Evolutionary conservation across 2,329 filamentous ascomycete genomes (phyloP), one percentile per base, ranked within the genome.

Genomic region (Parascedosporium putredinis): DNA sequence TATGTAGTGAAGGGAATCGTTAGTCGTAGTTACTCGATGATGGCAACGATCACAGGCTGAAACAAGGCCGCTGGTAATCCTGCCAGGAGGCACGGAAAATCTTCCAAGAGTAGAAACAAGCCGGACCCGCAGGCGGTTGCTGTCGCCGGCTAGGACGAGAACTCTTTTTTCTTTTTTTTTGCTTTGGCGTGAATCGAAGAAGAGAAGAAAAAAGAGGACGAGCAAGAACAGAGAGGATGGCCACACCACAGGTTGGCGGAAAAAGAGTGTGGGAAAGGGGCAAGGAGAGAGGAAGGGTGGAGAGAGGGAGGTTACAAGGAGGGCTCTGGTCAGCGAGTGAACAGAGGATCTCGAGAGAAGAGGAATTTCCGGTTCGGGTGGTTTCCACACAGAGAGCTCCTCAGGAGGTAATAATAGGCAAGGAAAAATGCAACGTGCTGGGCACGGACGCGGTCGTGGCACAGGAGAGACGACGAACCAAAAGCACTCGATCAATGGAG

Each of bases 391-490:
- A 49, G 44, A 33, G 36, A 23, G 27, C 16, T 31, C 12, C 27
- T 31, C 12, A 31, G 27, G 27, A 31, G 27, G 27, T 31, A 25
- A 47, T 49, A 47, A 25, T 24, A 34, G 36, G 58, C 58, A 58
- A 62, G 64, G 64, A 62, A 33, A 47, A 33, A 22, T 9, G n/a
- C 33, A 36, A 42, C 16, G 10, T 22, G 18, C 38, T 42, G 18
- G 38, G 38, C 38, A 42, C 38, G 38, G 38, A 42, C 38, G 10
- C 14, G 33, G 33, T 16, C n/a, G 33, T 36, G 33, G 20, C 20
- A 18, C 29, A 18, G 45, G 16, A 27, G 20, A 33, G 44, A 18
- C n/a, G n/a, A 16, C 7, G 12, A 36, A 18, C n/a, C n/a, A 23
- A 42, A 23, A 16, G 16, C 23, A 20, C 5, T 12, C 3, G 20